phyloP scores from a whole-genome alignment of 306 rosid species.

The Malus fusca region DNA sequence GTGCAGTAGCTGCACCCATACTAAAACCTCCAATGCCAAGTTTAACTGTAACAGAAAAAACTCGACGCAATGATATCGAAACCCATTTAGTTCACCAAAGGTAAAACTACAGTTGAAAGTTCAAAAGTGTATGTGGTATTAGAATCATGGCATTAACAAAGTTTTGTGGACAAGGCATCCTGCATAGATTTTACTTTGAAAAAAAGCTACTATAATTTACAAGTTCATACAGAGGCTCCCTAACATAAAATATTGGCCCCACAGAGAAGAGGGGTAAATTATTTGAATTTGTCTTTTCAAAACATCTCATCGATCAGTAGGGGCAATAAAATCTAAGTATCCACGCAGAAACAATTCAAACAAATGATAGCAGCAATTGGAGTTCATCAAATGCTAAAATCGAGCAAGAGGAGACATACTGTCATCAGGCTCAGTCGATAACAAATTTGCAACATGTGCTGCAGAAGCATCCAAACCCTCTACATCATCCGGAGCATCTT shows the following conservation, averaged over 20 bases:
- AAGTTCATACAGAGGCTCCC: background rate
- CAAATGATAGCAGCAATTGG: background rate
- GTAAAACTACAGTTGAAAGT: too few relatives aligned
- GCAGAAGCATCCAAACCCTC: conserved; percentile 96
- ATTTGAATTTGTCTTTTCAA: background rate
- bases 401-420: conserved; percentile 51
- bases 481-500: conserved; percentile 79
- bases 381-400: background rate
- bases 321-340: background rate
- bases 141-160: background rate
- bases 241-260: background rate
- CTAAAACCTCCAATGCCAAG: conserved; percentile 98
- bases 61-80: conserved; percentile 2
- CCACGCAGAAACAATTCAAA: background rate
- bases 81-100: background rate
- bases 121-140: background rate
- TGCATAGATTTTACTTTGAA: background rate
- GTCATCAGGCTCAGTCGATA: conserved; percentile 86
- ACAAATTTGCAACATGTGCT: conserved; percentile 84
- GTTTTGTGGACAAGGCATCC: background rate
- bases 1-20: conserved; percentile 97
- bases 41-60: conserved; percentile 50
- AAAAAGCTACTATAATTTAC: background rate
- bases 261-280: background rate
- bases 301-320: background rate